Evolutionary conservation across 2,329 filamentous ascomycete genomes (phyloP).

Genomic region (Pyricularia sp.): DNA sequence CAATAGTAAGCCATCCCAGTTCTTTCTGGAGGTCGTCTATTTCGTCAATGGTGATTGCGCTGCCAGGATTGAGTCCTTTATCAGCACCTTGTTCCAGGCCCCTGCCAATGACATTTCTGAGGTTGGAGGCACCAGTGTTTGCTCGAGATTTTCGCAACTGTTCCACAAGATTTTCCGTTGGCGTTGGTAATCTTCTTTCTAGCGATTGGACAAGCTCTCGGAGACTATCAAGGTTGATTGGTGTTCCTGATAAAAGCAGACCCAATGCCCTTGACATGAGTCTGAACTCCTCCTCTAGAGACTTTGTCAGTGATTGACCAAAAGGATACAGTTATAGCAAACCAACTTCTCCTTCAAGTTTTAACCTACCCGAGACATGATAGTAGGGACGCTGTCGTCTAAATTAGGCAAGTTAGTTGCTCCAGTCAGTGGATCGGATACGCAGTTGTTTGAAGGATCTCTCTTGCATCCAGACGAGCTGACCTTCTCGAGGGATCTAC

Average conservation of each 20-base stretch:
- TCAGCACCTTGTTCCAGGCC: neutral
- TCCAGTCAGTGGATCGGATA: neutral
- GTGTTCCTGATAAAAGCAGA: constrained; percentile 14
- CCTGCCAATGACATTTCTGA: neutral
- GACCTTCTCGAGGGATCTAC: constrained; percentile 15
- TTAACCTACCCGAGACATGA: constrained; percentile 13
- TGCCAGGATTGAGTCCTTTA: neutral
- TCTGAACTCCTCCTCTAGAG: constrained; percentile 16
- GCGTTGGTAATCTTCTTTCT: neutral
- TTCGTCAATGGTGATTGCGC: constrained; percentile 10
- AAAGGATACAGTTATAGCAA: neutral
- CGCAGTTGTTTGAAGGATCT: neutral
- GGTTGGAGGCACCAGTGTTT: neutral
- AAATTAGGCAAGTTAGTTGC: neutral
- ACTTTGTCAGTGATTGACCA: neutral
- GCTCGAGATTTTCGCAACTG: neutral
- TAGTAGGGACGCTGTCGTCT: constrained; percentile 20
- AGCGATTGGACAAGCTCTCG: constrained; percentile 11
- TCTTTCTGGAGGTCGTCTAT: constrained; percentile 14
- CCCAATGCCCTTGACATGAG: constrained; percentile 18
- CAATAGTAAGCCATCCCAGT: constrained; percentile 15
- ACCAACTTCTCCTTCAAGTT: neutral
- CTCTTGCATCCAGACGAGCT: neutral
- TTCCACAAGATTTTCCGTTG: neutral
- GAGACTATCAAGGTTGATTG: constrained; percentile 15